A percentile compares a stretch with the other conserved stretches of the same genome.
Evolutionary conservation across 2,329 filamentous ascomycete genomes (phyloP).

Genomic region (Calonectria pseudoreteaudii): DNA sequence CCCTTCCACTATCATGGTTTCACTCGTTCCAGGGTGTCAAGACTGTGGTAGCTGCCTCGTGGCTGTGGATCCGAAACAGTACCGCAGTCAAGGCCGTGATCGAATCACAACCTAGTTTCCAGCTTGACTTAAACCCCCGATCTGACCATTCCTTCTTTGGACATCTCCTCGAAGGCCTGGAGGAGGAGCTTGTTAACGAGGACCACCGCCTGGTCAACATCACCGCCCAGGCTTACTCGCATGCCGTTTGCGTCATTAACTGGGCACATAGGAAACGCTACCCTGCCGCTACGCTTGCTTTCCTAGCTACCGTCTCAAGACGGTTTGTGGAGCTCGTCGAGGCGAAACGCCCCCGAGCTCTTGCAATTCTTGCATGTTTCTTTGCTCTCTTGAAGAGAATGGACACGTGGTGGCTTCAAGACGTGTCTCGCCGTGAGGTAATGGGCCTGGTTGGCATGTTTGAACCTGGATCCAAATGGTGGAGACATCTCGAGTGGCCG

Average conservation of each 20-base stretch:
- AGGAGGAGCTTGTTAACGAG: conserved; percentile 63
- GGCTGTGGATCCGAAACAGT: conserved; percentile 72
- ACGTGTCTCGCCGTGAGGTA: conserved; percentile 74
- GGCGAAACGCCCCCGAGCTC: conserved; percentile 68
- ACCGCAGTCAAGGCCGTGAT: conserved; percentile 70
- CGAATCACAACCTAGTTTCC: conserved; percentile 72
- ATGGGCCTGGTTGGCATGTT: conserved; percentile 72
- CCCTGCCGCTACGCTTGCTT: conserved; percentile 69
- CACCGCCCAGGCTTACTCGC: conserved; percentile 67
- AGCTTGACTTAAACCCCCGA: conserved; percentile 67
- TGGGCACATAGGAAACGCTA: conserved; percentile 73
- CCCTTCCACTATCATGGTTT: conserved; percentile 73
- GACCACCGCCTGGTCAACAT: conserved; percentile 44
- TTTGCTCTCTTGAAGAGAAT: conserved; percentile 74
- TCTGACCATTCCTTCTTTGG: conserved; percentile 69
- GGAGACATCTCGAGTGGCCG: conserved; percentile 72
- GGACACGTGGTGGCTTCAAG: conserved; percentile 78
- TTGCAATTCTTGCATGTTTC: conserved; percentile 74
- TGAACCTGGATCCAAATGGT: conserved; percentile 69
- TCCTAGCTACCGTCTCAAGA: conserved; percentile 73
- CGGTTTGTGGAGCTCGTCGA: conserved; percentile 71
- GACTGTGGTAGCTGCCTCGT: conserved; percentile 72
- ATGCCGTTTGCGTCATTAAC: conserved; percentile 74
- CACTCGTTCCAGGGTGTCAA: conserved; percentile 77
- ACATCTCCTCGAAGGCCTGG: conserved; percentile 67